Conservation (phyloP, 2,329 filamentous ascomycete species). For the Hortaea werneckii region DNA sequence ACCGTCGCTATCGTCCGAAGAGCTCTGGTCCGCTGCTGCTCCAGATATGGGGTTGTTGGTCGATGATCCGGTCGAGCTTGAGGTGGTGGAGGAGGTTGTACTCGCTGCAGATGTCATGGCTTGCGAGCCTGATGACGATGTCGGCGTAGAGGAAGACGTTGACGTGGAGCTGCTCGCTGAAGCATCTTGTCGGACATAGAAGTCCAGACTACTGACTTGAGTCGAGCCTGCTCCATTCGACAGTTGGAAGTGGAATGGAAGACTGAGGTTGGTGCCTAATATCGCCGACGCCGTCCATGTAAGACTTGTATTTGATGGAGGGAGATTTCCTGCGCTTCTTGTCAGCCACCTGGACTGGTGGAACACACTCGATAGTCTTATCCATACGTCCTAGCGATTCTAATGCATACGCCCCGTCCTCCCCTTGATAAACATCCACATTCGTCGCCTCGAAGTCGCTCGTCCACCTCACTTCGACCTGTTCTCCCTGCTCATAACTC, state of each 20-base stretch:
- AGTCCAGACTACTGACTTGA: slow-evolving; percentile 1
- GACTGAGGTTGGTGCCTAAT: neutral
- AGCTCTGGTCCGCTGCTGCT: neutral
- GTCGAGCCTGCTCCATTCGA: slow-evolving; percentile 1
- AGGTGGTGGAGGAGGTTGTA: neutral
- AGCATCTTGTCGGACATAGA: neutral
- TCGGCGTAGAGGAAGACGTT: neutral
- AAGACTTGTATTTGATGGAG: neutral
- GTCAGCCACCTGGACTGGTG: too few relatives aligned
- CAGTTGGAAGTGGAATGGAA: slow-evolving; percentile 3
- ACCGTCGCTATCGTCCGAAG: neutral
- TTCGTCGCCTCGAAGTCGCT: slow-evolving; percentile 3
- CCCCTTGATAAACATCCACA: slow-evolving; percentile 6
- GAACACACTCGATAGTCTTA: neutral
- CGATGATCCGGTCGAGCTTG: neutral
- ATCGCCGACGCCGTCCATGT: slow-evolving; percentile 3
- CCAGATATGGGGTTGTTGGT: neutral
- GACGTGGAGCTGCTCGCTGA: neutral
- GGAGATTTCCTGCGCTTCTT: neutral
- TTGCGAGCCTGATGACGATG: neutral
- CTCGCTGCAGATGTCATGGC: neutral
- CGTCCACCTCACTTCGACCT: slow-evolving; percentile 6
- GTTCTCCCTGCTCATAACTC: slow-evolving; percentile 2
- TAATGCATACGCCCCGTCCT: slow-evolving; percentile 2
- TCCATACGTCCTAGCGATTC: slow-evolving; percentile 6